Percentiles rank a stretch among this genome's conserved stretches.
Conservation (phyloP, 2,329 filamentous ascomycete genomes). For the Aspergillus hortae region DNA sequence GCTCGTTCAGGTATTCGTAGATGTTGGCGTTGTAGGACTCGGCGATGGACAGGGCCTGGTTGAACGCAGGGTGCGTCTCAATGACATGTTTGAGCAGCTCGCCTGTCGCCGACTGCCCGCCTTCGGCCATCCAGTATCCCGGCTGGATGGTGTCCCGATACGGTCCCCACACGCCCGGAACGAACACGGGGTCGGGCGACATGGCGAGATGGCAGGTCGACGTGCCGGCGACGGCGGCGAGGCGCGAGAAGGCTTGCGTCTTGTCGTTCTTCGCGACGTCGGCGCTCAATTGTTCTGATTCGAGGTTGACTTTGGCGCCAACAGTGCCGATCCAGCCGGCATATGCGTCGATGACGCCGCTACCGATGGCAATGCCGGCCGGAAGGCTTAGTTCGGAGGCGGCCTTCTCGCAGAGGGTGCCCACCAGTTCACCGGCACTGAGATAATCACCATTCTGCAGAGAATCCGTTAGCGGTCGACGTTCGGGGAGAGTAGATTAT, state of each 20-base stretch:
- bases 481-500: neutral
- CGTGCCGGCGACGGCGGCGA: slow-evolving; percentile 92
- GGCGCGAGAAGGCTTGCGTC: slow-evolving; percentile 85
- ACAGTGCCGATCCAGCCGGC: slow-evolving; percentile 98
- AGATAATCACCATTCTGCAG: slow-evolving; percentile 82
- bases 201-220: slow-evolving; percentile 97
- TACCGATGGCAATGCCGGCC: slow-evolving; percentile 85
- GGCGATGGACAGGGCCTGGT: slow-evolving; percentile 72
- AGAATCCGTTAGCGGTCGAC: slow-evolving; percentile 9
- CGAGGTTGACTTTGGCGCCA: slow-evolving; percentile 86
- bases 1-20: slow-evolving; percentile 90
- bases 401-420: slow-evolving; percentile 77
- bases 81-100: slow-evolving; percentile 92
- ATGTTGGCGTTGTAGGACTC: slow-evolving; percentile 82
- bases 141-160: slow-evolving; percentile 93
- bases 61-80: slow-evolving; percentile 89
- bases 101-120: slow-evolving; percentile 92
- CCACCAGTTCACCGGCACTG: slow-evolving; percentile 88
- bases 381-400: slow-evolving; percentile 79
- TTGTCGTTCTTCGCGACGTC: slow-evolving; percentile 74
- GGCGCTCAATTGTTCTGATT: slow-evolving; percentile 63
- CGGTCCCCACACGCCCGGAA: slow-evolving; percentile 93
- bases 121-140: slow-evolving; percentile 94
- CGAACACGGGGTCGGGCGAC: slow-evolving; percentile 89
- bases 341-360: slow-evolving; percentile 96